Percentiles rank a stretch among this genome's conserved stretches.
Evolutionary conservation across 169 alveolate species (phyloP).

Genomic region (Plasmodium inui): DNA sequence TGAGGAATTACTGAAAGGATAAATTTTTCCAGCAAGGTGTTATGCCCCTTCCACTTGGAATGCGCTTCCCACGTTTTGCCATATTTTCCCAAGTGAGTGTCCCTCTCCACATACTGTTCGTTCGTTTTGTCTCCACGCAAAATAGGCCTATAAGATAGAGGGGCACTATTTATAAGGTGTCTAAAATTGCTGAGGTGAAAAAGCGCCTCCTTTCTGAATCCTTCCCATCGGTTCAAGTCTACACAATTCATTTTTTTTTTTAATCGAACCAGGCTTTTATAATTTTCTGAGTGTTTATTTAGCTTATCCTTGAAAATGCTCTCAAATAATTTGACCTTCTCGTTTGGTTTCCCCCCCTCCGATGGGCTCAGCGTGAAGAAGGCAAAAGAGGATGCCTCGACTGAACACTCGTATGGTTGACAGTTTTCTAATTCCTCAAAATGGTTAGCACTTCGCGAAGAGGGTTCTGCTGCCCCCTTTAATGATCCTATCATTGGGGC

Average conservation of each 20-base stretch:
- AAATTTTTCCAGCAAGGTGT: neutral
- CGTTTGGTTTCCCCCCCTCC: neutral
- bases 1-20: constrained; percentile 8
- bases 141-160: neutral
- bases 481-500: neutral
- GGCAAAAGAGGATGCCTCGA: constrained; percentile 13
- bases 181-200: constrained; percentile 8
- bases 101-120: neutral
- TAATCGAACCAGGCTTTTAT: constrained; percentile 30
- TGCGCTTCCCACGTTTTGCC: neutral
- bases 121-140: neutral
- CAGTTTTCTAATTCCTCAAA: neutral
- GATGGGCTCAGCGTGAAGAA: constrained; percentile 3
- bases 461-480: neutral
- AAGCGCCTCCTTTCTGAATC: constrained; percentile 4
- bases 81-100: neutral
- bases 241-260: constrained; percentile 3
- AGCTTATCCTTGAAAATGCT: constrained; percentile 24
- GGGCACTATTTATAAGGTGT: neutral
- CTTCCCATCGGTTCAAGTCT: constrained; percentile 9
- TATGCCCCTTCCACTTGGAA: neutral
- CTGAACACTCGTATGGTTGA: neutral
- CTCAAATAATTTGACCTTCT: constrained; percentile 13
- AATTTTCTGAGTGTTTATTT: constrained; percentile 52
- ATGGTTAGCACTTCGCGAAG: neutral